Base-by-base conservation (phyloP, 2,329 filamentous ascomycete genomes). In the Aspergillus proliferans region DNA sequence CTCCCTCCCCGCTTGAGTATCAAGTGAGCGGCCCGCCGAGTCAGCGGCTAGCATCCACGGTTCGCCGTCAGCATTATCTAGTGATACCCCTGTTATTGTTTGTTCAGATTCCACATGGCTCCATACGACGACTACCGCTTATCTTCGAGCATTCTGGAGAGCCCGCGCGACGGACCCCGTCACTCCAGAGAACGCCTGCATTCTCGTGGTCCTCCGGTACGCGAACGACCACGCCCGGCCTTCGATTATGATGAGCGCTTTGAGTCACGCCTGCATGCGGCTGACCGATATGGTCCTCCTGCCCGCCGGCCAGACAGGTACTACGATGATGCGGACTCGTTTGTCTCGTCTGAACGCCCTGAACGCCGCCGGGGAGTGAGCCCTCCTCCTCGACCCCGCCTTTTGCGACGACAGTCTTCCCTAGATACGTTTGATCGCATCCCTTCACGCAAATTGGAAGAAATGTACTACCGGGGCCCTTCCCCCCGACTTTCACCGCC, bases 381-480 rank as follows among this genome's bases (percentile, higher is more conserved):
- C 47, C 71, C 76, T 40, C 72, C 74, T 42, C 76, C 78, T 30
- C 79, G 86, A 42, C 90, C 89, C 2, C 76, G 77, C 26, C 77
- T 91, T 54, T 63, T 93, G 45, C 82, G 91, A 50, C 82, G 91
- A 40, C 90, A 95, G 67, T 95, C 89, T 12, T 95, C 89, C 46
- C 77, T 95, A 36, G 91, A 95, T 67, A 95, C 87, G 0, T 95
- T 89, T 64, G 91, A 96, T 69, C 84, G 90, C 44, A 83, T 83
- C 24, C 85, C 87, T 1, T 59, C 76, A 47, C 75, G 77, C 28
- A 76, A 79, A 41, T 77, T 78, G 46, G 64, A 66, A 22, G 62
- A 71, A 18, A 63, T 69, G 52, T 61, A 66, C 50, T 54, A 63
- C 49, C 62, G 58, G 43, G 68, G 68, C 39, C 65, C 68, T 71